Percentiles rank a stretch among this genome's conserved stretches.
These are phyloP conservation scores for Solanum chiquidenum DNA, from an alignment of 257 asterid species.

Conservation along the genomic window DNA sequence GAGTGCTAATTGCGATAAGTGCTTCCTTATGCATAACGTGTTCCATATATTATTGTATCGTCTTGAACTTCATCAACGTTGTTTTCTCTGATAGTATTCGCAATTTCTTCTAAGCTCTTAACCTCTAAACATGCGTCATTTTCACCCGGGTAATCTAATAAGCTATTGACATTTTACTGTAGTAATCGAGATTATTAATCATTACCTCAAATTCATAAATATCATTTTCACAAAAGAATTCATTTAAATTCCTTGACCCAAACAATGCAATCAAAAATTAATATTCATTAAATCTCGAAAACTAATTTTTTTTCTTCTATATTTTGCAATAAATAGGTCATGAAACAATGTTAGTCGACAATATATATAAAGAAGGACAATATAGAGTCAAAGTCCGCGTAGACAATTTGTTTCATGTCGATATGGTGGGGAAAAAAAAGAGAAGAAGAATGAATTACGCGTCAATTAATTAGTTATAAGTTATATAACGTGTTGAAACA, in stretches of 20 bases:
- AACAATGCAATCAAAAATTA: too few relatives aligned
- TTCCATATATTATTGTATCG: too few relatives aligned
- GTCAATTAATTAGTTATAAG: constrained; percentile 8
- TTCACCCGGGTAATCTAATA: too few relatives aligned
- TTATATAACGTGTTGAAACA: constrained; percentile 1
- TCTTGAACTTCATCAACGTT: too few relatives aligned
- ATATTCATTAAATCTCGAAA: background rate
- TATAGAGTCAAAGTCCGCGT: background rate
- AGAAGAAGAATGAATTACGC: background rate
- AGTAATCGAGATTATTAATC: background rate
- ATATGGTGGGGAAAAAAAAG: background rate
- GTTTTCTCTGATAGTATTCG: too few relatives aligned
- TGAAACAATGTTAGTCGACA: background rate
- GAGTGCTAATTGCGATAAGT: background rate
- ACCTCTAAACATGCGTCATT: too few relatives aligned
- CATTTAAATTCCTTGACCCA: background rate
- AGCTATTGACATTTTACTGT: too few relatives aligned
- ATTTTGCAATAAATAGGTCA: background rate
- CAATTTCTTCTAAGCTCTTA: too few relatives aligned
- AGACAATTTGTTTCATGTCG: background rate
- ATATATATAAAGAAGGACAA: background rate
- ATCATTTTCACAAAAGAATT: too few relatives aligned
- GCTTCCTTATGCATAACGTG: background rate
- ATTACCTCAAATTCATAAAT: too few relatives aligned
- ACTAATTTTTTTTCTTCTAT: background rate